Percentiles rank a stretch among this genome's conserved stretches.
Evolutionary conservation across 2,329 filamentous ascomycete genomes (phyloP).

Genomic region (Aplosporella prunicola): DNA sequence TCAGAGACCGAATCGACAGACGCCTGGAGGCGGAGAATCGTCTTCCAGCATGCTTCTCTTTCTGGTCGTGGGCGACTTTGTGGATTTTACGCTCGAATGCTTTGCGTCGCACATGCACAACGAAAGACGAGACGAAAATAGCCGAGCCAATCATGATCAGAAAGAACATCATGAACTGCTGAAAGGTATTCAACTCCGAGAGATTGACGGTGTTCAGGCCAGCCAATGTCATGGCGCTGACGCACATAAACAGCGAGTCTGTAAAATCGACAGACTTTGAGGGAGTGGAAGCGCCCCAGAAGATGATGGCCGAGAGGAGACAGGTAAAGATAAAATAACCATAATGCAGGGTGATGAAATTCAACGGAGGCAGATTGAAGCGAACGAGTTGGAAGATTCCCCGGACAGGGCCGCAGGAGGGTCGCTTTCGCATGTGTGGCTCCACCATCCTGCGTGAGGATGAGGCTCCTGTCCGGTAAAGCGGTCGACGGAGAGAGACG

Average conservation of each 20-base stretch:
- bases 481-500: constrained; percentile 3
- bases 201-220: constrained; percentile 61
- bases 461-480: constrained; percentile 9
- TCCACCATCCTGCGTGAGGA: constrained; percentile 12
- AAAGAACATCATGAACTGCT: constrained; percentile 56
- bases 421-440: constrained; percentile 11
- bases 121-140: constrained; percentile 58
- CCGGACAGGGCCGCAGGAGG: constrained; percentile 14
- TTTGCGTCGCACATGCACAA: constrained; percentile 50
- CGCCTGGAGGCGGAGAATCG: constrained; percentile 6
- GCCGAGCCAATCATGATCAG: constrained; percentile 57
- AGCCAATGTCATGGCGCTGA: constrained; percentile 58
- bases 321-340: constrained; percentile 52
- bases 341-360: constrained; percentile 59
- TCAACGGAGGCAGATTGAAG: constrained; percentile 36
- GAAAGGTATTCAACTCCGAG: constrained; percentile 54
- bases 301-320: constrained; percentile 49
- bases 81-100: constrained; percentile 55
- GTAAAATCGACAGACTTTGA: constrained; percentile 46
- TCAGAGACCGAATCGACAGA: constrained; percentile 14
- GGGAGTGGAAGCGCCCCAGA: constrained; percentile 50
- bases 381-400: constrained; percentile 13
- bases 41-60: background rate
- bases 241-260: constrained; percentile 57
- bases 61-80: constrained; percentile 36